Conservation (phyloP, 1,139 yeast genomes). For the Saccharomyces hybrid region DNA sequence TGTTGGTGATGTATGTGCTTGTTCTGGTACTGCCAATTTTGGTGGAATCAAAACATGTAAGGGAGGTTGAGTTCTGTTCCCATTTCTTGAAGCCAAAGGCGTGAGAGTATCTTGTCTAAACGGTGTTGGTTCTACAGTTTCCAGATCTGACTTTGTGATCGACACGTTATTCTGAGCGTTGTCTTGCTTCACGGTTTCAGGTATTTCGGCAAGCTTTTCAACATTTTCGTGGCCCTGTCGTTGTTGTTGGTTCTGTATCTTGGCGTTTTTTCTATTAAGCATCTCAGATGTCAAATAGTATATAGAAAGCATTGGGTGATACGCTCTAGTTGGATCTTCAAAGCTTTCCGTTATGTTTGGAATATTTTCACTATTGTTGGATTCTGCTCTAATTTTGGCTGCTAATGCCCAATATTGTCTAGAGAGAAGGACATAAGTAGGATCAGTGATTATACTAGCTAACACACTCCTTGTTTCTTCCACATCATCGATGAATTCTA, state of each 20-base stretch:
- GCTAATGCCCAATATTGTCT: conserved; percentile 18
- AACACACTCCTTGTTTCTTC: conserved; percentile 51
- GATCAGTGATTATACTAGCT: conserved; percentile 50
- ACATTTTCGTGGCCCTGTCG: not conserved
- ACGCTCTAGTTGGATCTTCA: conserved; percentile 82
- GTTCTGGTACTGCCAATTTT: conserved; percentile 47
- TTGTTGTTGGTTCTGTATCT: conserved; percentile 1
- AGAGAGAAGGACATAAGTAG: conserved; percentile 48
- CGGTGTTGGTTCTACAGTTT: conserved; percentile 5
- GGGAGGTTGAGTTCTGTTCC: conserved; percentile 18
- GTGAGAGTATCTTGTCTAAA: conserved; percentile 9
- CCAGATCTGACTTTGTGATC: not conserved
- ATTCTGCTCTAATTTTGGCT: conserved; percentile 5
- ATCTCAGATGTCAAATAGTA: conserved; percentile 79
- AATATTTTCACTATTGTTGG: conserved; percentile 2
- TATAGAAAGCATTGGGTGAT: conserved; percentile 79
- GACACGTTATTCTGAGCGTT: not conserved
- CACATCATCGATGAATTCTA: conserved; percentile 68
- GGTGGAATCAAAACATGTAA: conserved; percentile 28
- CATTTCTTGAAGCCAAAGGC: conserved; percentile 8
- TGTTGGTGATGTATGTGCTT: conserved; percentile 52
- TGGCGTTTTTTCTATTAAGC: conserved; percentile 30
- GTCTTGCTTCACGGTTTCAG: not conserved
- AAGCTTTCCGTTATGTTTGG: conserved; percentile 18
- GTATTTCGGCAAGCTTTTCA: not conserved